phyloP scores from a whole-genome alignment of 2,329 filamentous ascomycete genomes.

The Paecilomyces variotii region DNA sequence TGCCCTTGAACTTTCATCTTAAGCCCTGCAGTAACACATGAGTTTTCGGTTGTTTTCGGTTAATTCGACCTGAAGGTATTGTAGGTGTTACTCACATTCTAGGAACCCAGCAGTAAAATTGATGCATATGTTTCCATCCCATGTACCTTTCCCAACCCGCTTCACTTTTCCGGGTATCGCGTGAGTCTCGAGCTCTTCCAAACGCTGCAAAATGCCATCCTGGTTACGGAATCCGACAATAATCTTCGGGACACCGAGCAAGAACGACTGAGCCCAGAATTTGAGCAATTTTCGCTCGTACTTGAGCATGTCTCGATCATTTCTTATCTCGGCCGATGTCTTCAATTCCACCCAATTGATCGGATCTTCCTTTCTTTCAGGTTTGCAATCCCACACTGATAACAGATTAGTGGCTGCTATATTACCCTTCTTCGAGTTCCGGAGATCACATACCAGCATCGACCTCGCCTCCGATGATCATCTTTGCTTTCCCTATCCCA shows the following conservation, averaged over 20 bases:
- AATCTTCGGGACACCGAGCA: slow-evolving; percentile 86
- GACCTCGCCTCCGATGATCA: slow-evolving; percentile 88
- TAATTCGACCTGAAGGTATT: too few relatives aligned
- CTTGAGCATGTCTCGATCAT: slow-evolving; percentile 59
- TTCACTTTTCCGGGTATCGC: slow-evolving; percentile 70
- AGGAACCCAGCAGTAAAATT: slow-evolving; percentile 77
- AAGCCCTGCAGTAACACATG: slow-evolving; percentile 43
- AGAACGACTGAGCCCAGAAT: slow-evolving; percentile 94
- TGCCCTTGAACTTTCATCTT: slow-evolving; percentile 54
- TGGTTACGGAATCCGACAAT: slow-evolving; percentile 79
- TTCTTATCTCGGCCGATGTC: slow-evolving; percentile 66
- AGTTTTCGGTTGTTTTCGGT: slow-evolving; percentile 4
- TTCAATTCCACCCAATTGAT: slow-evolving; percentile 95
- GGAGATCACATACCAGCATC: slow-evolving; percentile 59
- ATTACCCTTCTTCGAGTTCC: neutral
- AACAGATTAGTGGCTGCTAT: slow-evolving; percentile 1
- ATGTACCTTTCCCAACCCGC: slow-evolving; percentile 56
- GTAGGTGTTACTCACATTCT: slow-evolving; percentile 51
- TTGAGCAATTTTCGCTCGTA: slow-evolving; percentile 89
- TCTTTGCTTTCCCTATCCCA: slow-evolving; percentile 64
- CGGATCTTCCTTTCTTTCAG: slow-evolving; percentile 53
- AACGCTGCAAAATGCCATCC: slow-evolving; percentile 59
- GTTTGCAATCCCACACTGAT: slow-evolving; percentile 76
- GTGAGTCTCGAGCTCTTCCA: slow-evolving; percentile 75
- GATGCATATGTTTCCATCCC: slow-evolving; percentile 91